A percentile compares a stretch with the other conserved stretches of the same genome.
These are phyloP conservation scores for Rhizoctonia solani DNA, from an alignment of 1,284 basidiomycete genomes.

Conservation along the genomic window DNA sequence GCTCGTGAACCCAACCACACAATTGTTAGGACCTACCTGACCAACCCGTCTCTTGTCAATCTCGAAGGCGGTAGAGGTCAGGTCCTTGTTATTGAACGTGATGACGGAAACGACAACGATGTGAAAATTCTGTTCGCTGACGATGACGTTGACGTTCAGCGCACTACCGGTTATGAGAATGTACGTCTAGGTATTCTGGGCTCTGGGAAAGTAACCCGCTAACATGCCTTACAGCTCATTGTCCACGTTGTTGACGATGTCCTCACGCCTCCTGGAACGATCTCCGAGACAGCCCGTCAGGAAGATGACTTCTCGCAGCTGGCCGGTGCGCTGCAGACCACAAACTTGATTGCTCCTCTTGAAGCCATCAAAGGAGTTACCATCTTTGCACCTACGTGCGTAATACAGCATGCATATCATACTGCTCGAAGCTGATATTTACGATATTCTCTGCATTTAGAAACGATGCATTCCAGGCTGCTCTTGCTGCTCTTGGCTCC, in stretches of 20 bases:
- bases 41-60: neutral
- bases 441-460: conserved; percentile 23
- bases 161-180: conserved; percentile 53
- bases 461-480: conserved; percentile 54
- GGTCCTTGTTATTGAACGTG: conserved; percentile 29
- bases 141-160: conserved; percentile 49
- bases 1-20: neutral
- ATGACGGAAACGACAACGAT: conserved; percentile 48
- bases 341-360: conserved; percentile 51
- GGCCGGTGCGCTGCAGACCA: conserved; percentile 45
- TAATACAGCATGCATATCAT: no score
- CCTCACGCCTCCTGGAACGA: conserved; percentile 57
- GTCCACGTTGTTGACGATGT: conserved; percentile 54
- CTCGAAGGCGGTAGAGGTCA: neutral
- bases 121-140: conserved; percentile 57
- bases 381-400: conserved; percentile 61
- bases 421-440: neutral
- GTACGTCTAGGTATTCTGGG: conserved; percentile 40
- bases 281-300: conserved; percentile 52
- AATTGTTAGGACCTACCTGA: neutral
- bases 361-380: conserved; percentile 61
- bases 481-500: conserved; percentile 48
- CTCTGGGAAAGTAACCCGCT: conserved; percentile 43
- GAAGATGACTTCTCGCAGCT: conserved; percentile 51
- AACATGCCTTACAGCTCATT: conserved; percentile 47